Evolutionary conservation across 73 alveolate genomes (phyloP), one percentile per base, ranked within the genome.

Genomic region (Paramecium biaurelia): DNA sequence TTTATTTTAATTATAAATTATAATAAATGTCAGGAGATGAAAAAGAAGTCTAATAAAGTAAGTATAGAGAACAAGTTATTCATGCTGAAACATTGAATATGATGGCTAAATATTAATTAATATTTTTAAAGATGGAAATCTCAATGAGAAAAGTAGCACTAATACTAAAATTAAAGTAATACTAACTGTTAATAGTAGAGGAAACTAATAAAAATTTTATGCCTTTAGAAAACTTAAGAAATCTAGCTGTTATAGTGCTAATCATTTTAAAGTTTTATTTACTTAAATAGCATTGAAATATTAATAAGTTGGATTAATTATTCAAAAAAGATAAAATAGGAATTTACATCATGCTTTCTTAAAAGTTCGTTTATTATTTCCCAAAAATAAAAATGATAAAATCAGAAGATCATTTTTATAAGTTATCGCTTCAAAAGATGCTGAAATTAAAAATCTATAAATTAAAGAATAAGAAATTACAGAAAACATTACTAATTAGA

Each of bases 61-160:
- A 63, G 70, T 76, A 26, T 42, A 92, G 85, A 38, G 92, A 93
- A 41, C 74, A 89, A 38, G 53, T 93, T 23, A 82, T 93, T 32
- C 97, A 93, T 56, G 85, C 92, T 1, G 97, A 93, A 70, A 93
- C 97, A 1, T 67, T 93, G 41, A 92, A 87, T 43, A 93, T 93
- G 97, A 93, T 93, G 97, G 92, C 97, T 15, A 93, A 93, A 59
- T 93, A 93, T 58, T 86, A 93, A 70, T 92, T 93, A 35, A 94
- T 93, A 14, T 93, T 92, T 57, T 88, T 93, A 34, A 92, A 85
- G 67, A 85, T 93, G 95, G 97, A 93, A 38, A 92, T 93, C 18
- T 85, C 85, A 10, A 41, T 67, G 79, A 89, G 87, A 28, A 89
- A 89, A 45, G 56, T 70, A 11, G 90, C 76, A 41, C 20, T 70